Evolutionary conservation across 164 flowering plant genomes (phyloP).

Genomic region (Sextonia rubra): DNA sequence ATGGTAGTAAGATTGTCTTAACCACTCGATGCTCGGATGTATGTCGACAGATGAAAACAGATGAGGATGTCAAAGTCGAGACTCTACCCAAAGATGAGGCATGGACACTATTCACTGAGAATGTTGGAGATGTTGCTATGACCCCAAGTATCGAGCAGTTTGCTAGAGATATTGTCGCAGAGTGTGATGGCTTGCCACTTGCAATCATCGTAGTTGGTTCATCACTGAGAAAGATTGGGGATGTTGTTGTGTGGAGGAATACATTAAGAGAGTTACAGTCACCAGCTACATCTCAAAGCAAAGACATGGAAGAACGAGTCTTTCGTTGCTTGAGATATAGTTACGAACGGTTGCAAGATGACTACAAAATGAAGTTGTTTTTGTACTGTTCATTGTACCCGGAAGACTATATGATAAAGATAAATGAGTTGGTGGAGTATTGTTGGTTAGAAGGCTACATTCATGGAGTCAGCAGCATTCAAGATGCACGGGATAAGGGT

Average conservation of each 20-base stretch:
- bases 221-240: constrained; percentile 6
- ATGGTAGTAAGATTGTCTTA: constrained; percentile 6
- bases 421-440: constrained; percentile 7
- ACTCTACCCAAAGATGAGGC: constrained; percentile 9
- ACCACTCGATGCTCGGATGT: constrained; percentile 4
- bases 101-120: constrained; percentile 7
- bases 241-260: constrained; percentile 7
- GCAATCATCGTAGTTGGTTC: constrained; percentile 8
- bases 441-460: constrained; percentile 21
- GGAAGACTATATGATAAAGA: constrained; percentile 4
- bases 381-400: constrained; percentile 13
- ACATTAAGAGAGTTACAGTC: constrained; percentile 4
- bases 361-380: background rate
- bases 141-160: background rate
- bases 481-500: constrained; percentile 18
- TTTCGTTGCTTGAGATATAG: constrained; percentile 10
- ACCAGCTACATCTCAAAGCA: background rate
- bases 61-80: constrained; percentile 3
- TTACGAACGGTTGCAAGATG: background rate
- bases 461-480: constrained; percentile 5
- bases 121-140: background rate
- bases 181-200: constrained; percentile 14
- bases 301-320: constrained; percentile 9
- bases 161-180: background rate
- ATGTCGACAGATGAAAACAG: constrained; percentile 8